Evolutionary conservation across 805 yeast species (phyloP).

Genomic region (Nakazawaea laoshanensis): DNA sequence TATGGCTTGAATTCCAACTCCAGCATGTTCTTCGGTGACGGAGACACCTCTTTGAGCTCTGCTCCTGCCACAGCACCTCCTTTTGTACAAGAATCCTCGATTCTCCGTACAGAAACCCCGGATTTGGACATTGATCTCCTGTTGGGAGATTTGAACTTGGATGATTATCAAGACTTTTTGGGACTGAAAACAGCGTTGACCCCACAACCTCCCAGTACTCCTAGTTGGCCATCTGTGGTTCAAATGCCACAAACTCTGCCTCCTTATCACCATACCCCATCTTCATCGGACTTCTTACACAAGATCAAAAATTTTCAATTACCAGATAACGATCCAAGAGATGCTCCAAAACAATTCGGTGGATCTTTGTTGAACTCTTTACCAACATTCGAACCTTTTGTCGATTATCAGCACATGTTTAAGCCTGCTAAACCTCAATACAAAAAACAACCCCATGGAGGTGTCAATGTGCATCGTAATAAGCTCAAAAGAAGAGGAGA

Average conservation of each 20-base stretch:
- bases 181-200: not conserved
- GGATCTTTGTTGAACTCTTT: constrained; percentile 4
- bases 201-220: constrained; percentile 6
- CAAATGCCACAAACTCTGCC: constrained; percentile 9
- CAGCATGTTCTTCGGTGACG: not conserved
- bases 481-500: constrained; percentile 35
- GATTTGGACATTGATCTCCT: constrained; percentile 11
- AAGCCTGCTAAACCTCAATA: no score
- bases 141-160: constrained; percentile 10
- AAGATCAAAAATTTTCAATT: constrained; percentile 7
- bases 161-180: constrained; percentile 7
- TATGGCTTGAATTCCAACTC: not conserved
- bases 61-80: constrained; percentile 7
- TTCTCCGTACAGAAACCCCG: constrained; percentile 10
- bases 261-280: constrained; percentile 4
- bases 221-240: constrained; percentile 8
- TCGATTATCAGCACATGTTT: no score
- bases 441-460: no score
- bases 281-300: constrained; percentile 3
- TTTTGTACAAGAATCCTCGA: constrained; percentile 1
- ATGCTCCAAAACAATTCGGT: constrained; percentile 4
- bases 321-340: constrained; percentile 5
- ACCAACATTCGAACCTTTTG: not conserved
- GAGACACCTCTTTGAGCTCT: not conserved
- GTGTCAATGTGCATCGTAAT: constrained; percentile 10